Conservation (phyloP, 805 yeast genomes). For the Candida taoyuanica region DNA sequence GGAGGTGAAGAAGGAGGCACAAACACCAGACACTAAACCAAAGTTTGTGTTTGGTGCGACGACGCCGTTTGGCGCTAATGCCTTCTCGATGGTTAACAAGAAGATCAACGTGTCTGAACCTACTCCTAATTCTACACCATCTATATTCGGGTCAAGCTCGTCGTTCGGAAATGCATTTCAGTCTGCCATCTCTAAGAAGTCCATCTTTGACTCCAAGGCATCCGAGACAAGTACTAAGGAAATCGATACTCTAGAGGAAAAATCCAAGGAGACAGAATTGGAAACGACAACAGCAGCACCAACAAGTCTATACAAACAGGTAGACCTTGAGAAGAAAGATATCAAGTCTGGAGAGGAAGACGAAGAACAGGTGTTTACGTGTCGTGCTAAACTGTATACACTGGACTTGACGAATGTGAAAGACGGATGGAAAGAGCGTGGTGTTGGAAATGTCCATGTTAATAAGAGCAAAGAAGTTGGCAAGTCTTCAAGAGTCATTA, state of each 20-base stretch:
- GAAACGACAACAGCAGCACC: constrained; percentile 22
- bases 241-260: constrained; percentile 2
- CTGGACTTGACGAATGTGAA: constrained; percentile 59
- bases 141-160: constrained; percentile 43
- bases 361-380: constrained; percentile 63
- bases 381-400: constrained; percentile 75
- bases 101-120: constrained; percentile 35
- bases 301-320: constrained; percentile 44
- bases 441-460: constrained; percentile 82
- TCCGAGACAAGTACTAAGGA: constrained; percentile 23
- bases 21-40: constrained; percentile 27
- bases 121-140: constrained; percentile 13
- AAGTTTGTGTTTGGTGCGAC: constrained; percentile 54
- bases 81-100: constrained; percentile 31
- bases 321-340: constrained; percentile 56
- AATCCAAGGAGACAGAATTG: constrained; percentile 23
- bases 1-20: too few species aligned
- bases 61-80: constrained; percentile 42
- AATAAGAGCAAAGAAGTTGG: constrained; percentile 38
- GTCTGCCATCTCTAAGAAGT: constrained; percentile 44
- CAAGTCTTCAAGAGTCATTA: constrained; percentile 68
- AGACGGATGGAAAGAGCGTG: constrained; percentile 95
- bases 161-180: constrained; percentile 53
- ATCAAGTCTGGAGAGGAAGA: constrained; percentile 87
- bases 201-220: constrained; percentile 46